Evolutionary conservation across 2,329 filamentous ascomycete species (phyloP), one percentile per base, ranked within the genome.

Genomic region (Rutstroemia sp.): DNA sequence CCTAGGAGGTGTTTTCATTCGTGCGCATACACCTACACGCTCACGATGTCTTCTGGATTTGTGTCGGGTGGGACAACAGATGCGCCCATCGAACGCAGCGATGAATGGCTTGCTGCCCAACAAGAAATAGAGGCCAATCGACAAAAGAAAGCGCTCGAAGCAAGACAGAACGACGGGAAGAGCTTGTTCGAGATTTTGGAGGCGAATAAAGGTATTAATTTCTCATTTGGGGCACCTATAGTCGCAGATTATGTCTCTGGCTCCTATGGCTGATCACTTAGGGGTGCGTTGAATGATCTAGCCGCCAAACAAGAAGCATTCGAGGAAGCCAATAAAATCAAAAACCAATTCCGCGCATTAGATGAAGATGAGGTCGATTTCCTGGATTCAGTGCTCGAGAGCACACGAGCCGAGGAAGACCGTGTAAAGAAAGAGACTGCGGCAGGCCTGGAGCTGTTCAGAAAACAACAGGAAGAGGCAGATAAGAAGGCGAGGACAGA

Each of bases 221-320:
- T 25, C 47, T 58, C 49, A 38, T 23, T 27, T 25, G 45, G 53
- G 51, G 37, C 23, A 48, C 46, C 39, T 53, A 56, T 51, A 49
- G 23, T 42, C 54, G 56, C n/a, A 54, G 53, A 55, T 25, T 10
- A 45, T 53, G 14, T 8, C 34, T 19, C 21, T 14, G 5, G 25
- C 25, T 47, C 25, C 52, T 57, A 55, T 30, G 59, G 50, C 67
- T 69, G 66, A 69, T 69, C 67, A 69, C 67, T 58, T 61, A 69
- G 66, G 57, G 62, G 58, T 68, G 60, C 61, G 55, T 63, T 61
- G 58, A 61, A 64, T 56, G 42, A 63, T 61, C 39, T 57, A 87
- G 88, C 84, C 61, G 87, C 87, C 57, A 92, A 92, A 71, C 87
- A 92, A 73, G 88, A 88, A 19, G 87, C 85, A 8, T 90, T 91